phyloP scores from a whole-genome alignment of 1,139 yeast genomes.

The Geotrichum siamense region DNA sequence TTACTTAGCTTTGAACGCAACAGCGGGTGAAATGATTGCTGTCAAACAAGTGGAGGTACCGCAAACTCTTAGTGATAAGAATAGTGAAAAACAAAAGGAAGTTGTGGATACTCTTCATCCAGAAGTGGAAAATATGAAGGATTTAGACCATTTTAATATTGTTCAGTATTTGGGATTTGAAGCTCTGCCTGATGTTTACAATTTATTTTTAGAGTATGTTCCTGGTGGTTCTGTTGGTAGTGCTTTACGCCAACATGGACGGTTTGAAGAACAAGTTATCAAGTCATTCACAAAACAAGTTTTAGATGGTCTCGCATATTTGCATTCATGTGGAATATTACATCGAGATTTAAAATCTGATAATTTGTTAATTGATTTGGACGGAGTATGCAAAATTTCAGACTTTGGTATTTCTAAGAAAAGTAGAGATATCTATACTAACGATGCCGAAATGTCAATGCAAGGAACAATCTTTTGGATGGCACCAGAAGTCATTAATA shows the following conservation, averaged over 20 bases:
- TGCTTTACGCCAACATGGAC: conserved; percentile 73
- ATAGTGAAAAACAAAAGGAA: conserved; percentile 42
- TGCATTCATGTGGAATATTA: conserved; percentile 79
- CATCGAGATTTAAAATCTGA: conserved; percentile 97
- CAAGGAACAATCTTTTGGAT: conserved; percentile 99
- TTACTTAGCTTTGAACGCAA: conserved; percentile 82
- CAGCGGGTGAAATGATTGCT: conserved; percentile 98
- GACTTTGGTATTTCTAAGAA: conserved; percentile 95
- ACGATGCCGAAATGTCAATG: conserved; percentile 93
- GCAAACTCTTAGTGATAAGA: conserved; percentile 41
- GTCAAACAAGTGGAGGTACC: conserved; percentile 89
- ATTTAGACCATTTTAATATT: conserved; percentile 85
- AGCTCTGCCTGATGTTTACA: conserved; percentile 64
- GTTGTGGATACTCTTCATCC: conserved; percentile 78
- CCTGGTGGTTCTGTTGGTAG: conserved; percentile 97
- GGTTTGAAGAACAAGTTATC: conserved; percentile 72
- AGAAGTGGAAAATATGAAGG: conserved; percentile 92
- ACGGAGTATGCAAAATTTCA: conserved; percentile 92
- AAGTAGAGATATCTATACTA: conserved; percentile 78
- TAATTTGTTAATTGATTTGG: conserved; percentile 76
- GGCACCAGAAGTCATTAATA: conserved; percentile 98
- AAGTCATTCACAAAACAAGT: conserved; percentile 73
- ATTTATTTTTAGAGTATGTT: conserved; percentile 86
- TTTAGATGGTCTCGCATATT: conserved; percentile 70
- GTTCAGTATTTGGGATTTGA: conserved; percentile 96